Conservation (phyloP, 805 yeast species). For the Kluyveromyces dobzhanskii region DNA sequence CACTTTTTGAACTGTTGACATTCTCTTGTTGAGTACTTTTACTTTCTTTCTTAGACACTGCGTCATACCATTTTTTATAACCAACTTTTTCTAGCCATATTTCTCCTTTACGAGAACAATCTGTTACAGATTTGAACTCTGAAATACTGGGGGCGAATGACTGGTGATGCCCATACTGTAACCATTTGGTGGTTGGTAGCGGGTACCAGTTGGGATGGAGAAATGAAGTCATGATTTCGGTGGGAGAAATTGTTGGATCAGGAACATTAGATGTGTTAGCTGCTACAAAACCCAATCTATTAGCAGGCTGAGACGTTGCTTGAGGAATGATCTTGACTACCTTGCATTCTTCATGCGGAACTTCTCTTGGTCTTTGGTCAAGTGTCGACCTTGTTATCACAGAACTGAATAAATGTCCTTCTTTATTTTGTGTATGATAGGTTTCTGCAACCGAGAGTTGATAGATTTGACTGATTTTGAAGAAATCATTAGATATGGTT, state of each 20-base stretch:
- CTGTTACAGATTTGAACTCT: constrained; percentile 47
- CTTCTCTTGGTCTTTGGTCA: constrained; percentile 63
- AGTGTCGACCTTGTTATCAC: constrained; percentile 57
- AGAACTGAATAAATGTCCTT: constrained; percentile 74
- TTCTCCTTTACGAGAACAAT: constrained; percentile 41
- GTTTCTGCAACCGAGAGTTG: constrained; percentile 55
- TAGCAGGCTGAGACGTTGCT: constrained; percentile 30
- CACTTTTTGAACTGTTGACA: constrained; percentile 3
- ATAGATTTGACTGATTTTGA: constrained; percentile 47
- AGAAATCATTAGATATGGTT: constrained; percentile 48
- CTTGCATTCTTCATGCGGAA: constrained; percentile 56
- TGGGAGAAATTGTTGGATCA: constrained; percentile 42
- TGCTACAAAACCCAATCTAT: constrained; percentile 39
- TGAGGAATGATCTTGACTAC: constrained; percentile 62
- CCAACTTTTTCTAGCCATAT: constrained; percentile 50
- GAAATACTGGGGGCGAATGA: constrained; percentile 63
- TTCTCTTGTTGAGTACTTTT: constrained; percentile 11
- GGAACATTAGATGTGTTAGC: constrained; percentile 38
- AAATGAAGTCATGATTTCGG: constrained; percentile 45
- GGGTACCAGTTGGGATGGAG: constrained; percentile 59
- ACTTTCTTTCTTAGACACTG: constrained; percentile 2
- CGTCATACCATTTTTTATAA: constrained; percentile 28
- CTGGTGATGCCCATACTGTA: constrained; percentile 39
- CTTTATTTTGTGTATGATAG: constrained; percentile 48
- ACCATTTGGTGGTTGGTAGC: constrained; percentile 59